Evolutionary conservation across 208 protist genomes (phyloP), one percentile per base, ranked within the genome.

Genomic region (Trypanosoma mega): DNA sequence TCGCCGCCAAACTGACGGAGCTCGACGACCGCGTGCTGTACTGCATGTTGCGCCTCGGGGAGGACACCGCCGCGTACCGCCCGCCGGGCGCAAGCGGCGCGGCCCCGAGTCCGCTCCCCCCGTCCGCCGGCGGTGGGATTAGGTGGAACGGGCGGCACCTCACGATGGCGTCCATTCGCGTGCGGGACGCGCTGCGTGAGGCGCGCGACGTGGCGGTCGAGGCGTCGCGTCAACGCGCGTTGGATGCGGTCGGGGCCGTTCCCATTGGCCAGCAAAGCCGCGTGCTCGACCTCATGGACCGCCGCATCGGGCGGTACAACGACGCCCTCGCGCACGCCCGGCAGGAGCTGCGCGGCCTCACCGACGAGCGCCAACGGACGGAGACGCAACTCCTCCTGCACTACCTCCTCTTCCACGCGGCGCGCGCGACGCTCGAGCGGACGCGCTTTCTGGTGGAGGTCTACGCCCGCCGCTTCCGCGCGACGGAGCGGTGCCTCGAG

Each of bases 181-280:
- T 94, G 41, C 80, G 80, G 55, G 88, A 94, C 16, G 79, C 88
- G n/a, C 71, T 92, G 24, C 88, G 88, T 34, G 84, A 87, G 66
- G 80, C 74, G 18, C 75, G 76, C 31, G 37, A 56, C 16, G 71
- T 90, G 44, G 65, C 80, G 44, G 71, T 88, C 39, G 82, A 87
- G 66, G 20, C 59, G 26, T 60, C 67, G 18, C 59, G 85, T 60
- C 63, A 31, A 48, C 77, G 76, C 70, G 69, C 83, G 56, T 59
- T 76, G 3, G 84, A 86, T 47, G 18, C 54, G 26, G 24, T 21
- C 21, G 77, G 73, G 1, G 63, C 75, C 5, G 57, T 88, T 24
- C 57, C 82, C n/a, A 58, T 92, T 9, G 84, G 84, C 0, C 81
- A 90, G 47, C 70, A 72, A 33, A 90, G 84, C 61, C 71, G 75